Base-by-base conservation (phyloP, 768 basidiomycete genomes). In the Hypholoma fasciculare region DNA sequence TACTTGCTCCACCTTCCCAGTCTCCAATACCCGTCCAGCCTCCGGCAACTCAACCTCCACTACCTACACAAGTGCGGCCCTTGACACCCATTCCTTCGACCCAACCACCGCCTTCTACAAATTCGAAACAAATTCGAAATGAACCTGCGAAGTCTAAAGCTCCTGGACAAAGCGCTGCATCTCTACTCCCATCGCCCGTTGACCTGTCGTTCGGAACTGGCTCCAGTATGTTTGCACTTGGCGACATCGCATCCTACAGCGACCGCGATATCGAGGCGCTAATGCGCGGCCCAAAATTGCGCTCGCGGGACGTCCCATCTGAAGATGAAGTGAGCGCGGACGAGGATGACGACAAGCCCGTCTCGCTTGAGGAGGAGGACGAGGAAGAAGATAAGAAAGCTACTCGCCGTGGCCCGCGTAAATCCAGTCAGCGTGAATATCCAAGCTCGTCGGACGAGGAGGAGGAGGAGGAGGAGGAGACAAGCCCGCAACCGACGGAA, bases 281-380 rank as follows among this genome's bases (percentile, higher is more conserved):
- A 38, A 72, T 80, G 27, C 73, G 72, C 57, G 78, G 78, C 17
- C 77, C 76, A n/a, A 68, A 61, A 13, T 36, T 67, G 16, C 62
- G 70, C 6, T 49, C 68, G 9, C 67, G 69, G 2, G 71, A 80
- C 42, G 70, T 78, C 16, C 68, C 72, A 8, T 73, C 75, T 12
- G 74, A 74, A 55, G 79, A 78, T 48, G 75, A 72, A 38, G 73
- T 75, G 14, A 74, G 78, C 19, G 65, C 61, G 37, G 63, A 64
- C 6, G 80, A 79, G 26, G 77, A 79, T 19, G 72, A 76, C 27
- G 68, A 75, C 30, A 72, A 68, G 52, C 61, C 65, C 63, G 64
- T 71, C 53, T 75, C 69, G 59, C 75, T 78, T 60, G 69, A 78
- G 34, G 65, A 72, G 61, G 63, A 69, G 68, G 26, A 72, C 63